Evolutionary conservation across 2,329 filamentous ascomycete genomes (phyloP).

Genomic region (Metarhizium robertsii): DNA sequence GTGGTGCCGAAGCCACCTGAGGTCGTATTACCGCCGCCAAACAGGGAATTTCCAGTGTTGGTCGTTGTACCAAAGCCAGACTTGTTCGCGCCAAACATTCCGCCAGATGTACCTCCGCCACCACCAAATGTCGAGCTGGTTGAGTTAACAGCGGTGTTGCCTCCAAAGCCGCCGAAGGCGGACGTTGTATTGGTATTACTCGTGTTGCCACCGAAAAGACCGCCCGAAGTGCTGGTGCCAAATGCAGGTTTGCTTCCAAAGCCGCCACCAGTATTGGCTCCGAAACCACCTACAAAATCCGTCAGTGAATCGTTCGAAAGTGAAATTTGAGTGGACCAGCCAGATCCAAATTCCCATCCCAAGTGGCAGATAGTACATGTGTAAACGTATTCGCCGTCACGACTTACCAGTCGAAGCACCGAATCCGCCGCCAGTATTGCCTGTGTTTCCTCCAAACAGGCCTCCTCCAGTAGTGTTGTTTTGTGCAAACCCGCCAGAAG

Average conservation of each 20-base stretch:
- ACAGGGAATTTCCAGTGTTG: constrained; percentile 34
- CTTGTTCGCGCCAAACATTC: constrained; percentile 47
- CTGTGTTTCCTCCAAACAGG: constrained; percentile 33
- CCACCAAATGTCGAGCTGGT: constrained; percentile 31
- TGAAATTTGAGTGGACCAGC: neutral
- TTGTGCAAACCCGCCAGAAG: constrained; percentile 34
- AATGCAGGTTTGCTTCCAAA: constrained; percentile 44
- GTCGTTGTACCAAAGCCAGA: constrained; percentile 38
- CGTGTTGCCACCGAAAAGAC: constrained; percentile 37
- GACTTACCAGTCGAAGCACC: constrained; percentile 25
- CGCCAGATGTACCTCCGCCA: constrained; percentile 26
- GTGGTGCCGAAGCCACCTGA: constrained; percentile 24
- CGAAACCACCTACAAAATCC: constrained; percentile 25
- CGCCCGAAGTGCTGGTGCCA: constrained; percentile 32
- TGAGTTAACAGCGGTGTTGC: constrained; percentile 20
- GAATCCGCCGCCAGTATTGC: constrained; percentile 23
- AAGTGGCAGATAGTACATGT: constrained; percentile 6
- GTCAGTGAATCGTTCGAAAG: neutral
- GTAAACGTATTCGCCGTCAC: constrained; percentile 3
- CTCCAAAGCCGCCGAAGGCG: constrained; percentile 33
- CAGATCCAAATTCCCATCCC: neutral
- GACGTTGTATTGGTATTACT: constrained; percentile 18
- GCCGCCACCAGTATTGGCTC: constrained; percentile 23
- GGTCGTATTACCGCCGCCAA: constrained; percentile 30
- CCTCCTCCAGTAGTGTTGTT: constrained; percentile 23